A percentile compares a stretch with the other conserved stretches of the same genome.
phyloP scores from a whole-genome alignment of 345 rosid species.

The Raphanus sativus region DNA sequence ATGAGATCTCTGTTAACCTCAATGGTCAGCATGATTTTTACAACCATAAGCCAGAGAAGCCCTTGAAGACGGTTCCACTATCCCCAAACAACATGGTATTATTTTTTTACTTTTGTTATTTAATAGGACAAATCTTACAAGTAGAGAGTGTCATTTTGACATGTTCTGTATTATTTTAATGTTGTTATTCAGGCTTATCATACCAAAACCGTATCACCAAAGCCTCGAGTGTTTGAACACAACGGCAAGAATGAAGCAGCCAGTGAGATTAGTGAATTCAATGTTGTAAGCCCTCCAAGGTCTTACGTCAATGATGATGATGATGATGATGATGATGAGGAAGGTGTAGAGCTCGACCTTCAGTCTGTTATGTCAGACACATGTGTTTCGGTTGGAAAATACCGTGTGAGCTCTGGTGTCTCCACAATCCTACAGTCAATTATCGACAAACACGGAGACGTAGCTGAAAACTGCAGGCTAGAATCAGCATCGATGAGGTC shows the following conservation, averaged over 20 bases:
- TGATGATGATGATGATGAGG: constrained; percentile 25
- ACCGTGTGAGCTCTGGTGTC: constrained; percentile 56
- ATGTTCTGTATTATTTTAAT: constrained; percentile 3
- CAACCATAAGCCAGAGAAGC: constrained; percentile 33
- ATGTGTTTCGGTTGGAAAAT: constrained; percentile 69
- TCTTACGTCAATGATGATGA: constrained; percentile 31
- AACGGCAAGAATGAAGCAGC: constrained; percentile 12
- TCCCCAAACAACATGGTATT: constrained; percentile 34
- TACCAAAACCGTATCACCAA: constrained; percentile 11
- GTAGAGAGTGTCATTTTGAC: background rate
- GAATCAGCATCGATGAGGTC: constrained; percentile 70
- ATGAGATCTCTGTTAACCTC: constrained; percentile 40
- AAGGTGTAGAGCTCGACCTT: constrained; percentile 42
- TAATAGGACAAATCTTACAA: background rate
- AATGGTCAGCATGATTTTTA: constrained; percentile 45
- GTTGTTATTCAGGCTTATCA: constrained; percentile 21
- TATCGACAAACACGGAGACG: constrained; percentile 67
- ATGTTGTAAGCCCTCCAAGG: constrained; percentile 34
- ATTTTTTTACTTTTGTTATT: background rate
- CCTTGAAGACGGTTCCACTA: constrained; percentile 15
- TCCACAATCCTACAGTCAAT: constrained; percentile 55
- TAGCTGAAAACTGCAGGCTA: constrained; percentile 61
- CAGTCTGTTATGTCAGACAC: constrained; percentile 62
- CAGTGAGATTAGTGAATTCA: constrained; percentile 26
- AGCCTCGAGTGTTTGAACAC: constrained; percentile 8